Conservation (phyloP, 352 stramenopile species). For the Plasmopara muralis region DNA sequence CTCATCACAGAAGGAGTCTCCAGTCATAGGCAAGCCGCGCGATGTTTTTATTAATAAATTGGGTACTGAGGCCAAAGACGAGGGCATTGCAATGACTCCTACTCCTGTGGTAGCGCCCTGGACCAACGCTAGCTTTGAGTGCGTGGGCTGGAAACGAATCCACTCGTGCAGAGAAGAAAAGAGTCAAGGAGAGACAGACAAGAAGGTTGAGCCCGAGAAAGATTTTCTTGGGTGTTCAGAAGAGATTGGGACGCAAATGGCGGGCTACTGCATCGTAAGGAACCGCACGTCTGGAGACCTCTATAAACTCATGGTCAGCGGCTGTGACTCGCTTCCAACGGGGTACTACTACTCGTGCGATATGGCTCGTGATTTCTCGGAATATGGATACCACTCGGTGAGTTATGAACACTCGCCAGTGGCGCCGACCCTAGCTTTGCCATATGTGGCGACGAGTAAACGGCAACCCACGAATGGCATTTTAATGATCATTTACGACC, state of each 20-base stretch:
- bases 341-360: conserved; percentile 71
- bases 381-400: conserved; percentile 64
- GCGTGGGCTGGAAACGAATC: conserved; percentile 78
- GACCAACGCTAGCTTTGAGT: conserved; percentile 79
- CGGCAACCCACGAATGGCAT: conserved; percentile 61
- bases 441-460: conserved; percentile 34
- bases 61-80: conserved; percentile 55
- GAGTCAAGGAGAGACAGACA: conserved; percentile 29
- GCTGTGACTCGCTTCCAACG: conserved; percentile 61
- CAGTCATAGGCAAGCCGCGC: conserved; percentile 48
- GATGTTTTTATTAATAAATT: conserved; percentile 75
- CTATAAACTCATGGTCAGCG: conserved; percentile 77
- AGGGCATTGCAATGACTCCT: conserved; percentile 49
- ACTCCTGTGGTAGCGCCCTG: conserved; percentile 52
- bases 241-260: conserved; percentile 62
- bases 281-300: conserved; percentile 77
- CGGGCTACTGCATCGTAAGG: conserved; percentile 76
- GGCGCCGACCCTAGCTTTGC: conserved; percentile 59
- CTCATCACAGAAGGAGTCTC: conserved; percentile 37
- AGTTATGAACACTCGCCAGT: conserved; percentile 65
- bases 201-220: conserved; percentile 50
- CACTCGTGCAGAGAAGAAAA: conserved; percentile 58
- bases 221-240: conserved; percentile 69
- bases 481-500: conserved; percentile 83
- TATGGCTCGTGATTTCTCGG: conserved; percentile 78